These are phyloP conservation scores for Paratinospora sagittata DNA, from an alignment of 164 flowering plant genomes.

Conservation along the genomic window DNA sequence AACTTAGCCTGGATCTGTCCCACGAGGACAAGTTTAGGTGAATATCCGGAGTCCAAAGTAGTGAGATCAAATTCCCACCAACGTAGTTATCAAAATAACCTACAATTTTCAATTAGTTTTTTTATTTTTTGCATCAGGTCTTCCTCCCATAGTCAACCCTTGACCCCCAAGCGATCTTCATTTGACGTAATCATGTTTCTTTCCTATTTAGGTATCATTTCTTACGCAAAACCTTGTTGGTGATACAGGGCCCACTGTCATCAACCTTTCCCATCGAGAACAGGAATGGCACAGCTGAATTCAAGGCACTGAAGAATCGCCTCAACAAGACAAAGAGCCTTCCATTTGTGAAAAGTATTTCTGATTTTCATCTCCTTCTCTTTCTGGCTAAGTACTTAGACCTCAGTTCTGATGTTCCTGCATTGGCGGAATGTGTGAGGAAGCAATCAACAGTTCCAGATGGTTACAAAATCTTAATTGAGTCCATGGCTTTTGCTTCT, in stretches of 20 bases:
- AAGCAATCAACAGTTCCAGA: constrained; percentile 58
- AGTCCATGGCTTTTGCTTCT: constrained; percentile 63
- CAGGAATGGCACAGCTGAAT: constrained; percentile 43
- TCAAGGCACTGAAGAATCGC: constrained; percentile 63
- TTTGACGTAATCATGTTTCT: not conserved
- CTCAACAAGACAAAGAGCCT: constrained; percentile 58
- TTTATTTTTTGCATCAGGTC: no score
- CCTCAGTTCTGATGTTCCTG: constrained; percentile 61
- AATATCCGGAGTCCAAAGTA: no score
- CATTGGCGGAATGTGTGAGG: constrained; percentile 66
- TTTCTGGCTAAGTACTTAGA: constrained; percentile 62
- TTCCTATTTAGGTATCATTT: not conserved
- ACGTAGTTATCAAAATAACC: no score
- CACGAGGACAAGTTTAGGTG: no score
- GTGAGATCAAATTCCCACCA: no score
- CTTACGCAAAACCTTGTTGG: not conserved
- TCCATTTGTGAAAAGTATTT: constrained; percentile 73
- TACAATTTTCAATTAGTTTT: no score
- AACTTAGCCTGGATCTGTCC: no score
- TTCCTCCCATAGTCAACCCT: no score
- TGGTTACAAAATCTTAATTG: constrained; percentile 77
- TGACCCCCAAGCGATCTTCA: not conserved
- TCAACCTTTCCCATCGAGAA: constrained; percentile 77
- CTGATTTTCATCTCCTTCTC: constrained; percentile 82
- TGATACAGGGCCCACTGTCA: constrained; percentile 78